These are phyloP conservation scores for Metarhizium humberi DNA, from an alignment of 2,329 filamentous ascomycete species.

Conservation along the genomic window DNA sequence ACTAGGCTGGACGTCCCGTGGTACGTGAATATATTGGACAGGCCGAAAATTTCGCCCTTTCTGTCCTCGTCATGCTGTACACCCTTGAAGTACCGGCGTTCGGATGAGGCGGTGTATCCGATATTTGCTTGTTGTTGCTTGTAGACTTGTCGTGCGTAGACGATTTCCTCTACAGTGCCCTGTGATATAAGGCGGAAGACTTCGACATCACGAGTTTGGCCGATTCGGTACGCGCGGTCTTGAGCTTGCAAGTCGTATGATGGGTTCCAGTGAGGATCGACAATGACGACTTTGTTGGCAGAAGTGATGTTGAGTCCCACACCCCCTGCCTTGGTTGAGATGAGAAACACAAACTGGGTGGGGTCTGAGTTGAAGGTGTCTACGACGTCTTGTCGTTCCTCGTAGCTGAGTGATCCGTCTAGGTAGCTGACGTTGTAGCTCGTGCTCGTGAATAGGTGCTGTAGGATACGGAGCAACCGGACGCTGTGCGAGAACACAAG, in stretches of 20 bases:
- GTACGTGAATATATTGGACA: slow-evolving; percentile 78
- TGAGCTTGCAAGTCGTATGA: slow-evolving; percentile 92
- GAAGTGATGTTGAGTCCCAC: slow-evolving; percentile 94
- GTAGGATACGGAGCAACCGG: slow-evolving; percentile 71
- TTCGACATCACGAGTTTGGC: slow-evolving; percentile 85
- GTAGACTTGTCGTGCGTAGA: slow-evolving; percentile 95
- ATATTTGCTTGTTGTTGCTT: slow-evolving; percentile 99
- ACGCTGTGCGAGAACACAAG: slow-evolving; percentile 93
- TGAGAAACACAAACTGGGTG: slow-evolving; percentile 85
- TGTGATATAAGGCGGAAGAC: slow-evolving; percentile 86
- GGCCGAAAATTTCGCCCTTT: slow-evolving; percentile 89
- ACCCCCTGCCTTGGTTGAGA: slow-evolving; percentile 87
- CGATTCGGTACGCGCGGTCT: slow-evolving; percentile 92
- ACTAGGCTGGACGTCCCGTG: slow-evolving; percentile 71
- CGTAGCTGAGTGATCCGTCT: slow-evolving; percentile 74
- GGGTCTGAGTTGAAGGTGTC: slow-evolving; percentile 88
- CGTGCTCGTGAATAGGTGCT: slow-evolving; percentile 78
- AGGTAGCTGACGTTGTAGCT: slow-evolving; percentile 87
- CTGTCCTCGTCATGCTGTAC: slow-evolving; percentile 75
- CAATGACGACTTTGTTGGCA: slow-evolving; percentile 94
- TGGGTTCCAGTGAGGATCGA: slow-evolving; percentile 97
- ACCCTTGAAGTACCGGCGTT: slow-evolving; percentile 90
- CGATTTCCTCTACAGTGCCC: slow-evolving; percentile 93
- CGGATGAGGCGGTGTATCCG: slow-evolving; percentile 84
- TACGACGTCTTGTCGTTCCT: slow-evolving; percentile 72